Conservation (phyloP, 805 yeast species). For the Metschnikowia colocasiae region DNA sequence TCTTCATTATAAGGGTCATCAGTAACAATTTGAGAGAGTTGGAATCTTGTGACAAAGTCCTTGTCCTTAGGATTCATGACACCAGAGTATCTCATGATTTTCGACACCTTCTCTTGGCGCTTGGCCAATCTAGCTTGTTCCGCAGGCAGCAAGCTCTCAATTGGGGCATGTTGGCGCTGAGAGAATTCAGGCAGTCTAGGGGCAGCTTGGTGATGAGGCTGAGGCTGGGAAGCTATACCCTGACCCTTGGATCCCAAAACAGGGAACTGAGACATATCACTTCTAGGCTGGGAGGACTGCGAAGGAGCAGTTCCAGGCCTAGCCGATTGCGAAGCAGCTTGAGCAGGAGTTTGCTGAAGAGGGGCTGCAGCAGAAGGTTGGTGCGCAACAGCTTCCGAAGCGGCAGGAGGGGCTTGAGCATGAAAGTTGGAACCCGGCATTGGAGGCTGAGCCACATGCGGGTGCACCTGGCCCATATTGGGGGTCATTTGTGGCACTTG, state of each 20-base stretch:
- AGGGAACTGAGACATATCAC: conserved; percentile 49
- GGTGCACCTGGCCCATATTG: conserved; percentile 7
- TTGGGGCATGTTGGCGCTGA: conserved; percentile 18
- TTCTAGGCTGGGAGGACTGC: conserved; percentile 1
- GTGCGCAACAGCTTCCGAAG: conserved; percentile 7
- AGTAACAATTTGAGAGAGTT: conserved; percentile 90
- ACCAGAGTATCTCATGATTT: conserved; percentile 80
- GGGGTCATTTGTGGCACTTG: conserved; percentile 16
- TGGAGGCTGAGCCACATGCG: conserved; percentile 16
- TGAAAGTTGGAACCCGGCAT: conserved; percentile 11
- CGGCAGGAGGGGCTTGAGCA: neutral
- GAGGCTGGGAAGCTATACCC: conserved; percentile 12
- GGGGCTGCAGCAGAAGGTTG: neutral
- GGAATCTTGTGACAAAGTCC: conserved; percentile 91
- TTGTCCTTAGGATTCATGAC: conserved; percentile 97
- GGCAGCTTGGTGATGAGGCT: neutral
- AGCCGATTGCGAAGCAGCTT: conserved; percentile 13
- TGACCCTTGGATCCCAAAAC: conserved; percentile 48
- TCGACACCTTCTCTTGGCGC: conserved; percentile 71
- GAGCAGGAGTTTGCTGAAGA: conserved; percentile 5
- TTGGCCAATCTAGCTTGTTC: conserved; percentile 63
- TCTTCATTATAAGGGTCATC: conserved; percentile 98
- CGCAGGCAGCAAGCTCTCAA: conserved; percentile 56
- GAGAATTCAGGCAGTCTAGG: conserved; percentile 1
- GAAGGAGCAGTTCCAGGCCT: conserved; percentile 7